Base-by-base conservation (phyloP, 495 filamentous ascomycete genomes). In the Xylona heveae region DNA sequence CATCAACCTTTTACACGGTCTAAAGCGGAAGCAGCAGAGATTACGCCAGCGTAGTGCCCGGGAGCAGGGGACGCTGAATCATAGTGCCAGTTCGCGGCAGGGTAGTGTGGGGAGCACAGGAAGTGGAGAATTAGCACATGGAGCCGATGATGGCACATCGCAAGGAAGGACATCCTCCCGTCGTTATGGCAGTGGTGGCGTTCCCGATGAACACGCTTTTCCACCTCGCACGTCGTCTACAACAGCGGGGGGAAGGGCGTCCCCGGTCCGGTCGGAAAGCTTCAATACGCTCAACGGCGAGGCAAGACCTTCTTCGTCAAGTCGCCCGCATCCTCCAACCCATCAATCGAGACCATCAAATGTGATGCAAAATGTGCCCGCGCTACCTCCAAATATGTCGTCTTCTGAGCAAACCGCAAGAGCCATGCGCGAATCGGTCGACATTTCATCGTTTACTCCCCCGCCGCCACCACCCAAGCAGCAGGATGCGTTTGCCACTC, bases 21-120 rank as follows among this genome's bases (percentile, higher is more conserved):
- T 97, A 22, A 97, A 97, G 54, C 70, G 83, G 50, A 97, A 97
- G 53, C 88, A 97, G 42, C 80, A 84, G 36, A 78, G 76, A 39
- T 50, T 97, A 42, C 68, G 88, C 19, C 81, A 85, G 41, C 78
- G 74, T 30, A 74, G 78, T 38, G 62, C 68, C 24, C 66, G 70
- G 40, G 81, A 90, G 16, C 67, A 64, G 39, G 59, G 64, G 12
- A 51, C 55, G n/a, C 51, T 39, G 13, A 55, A 49, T 23, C 51
- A 59, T 17, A 40, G 50, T 8, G 37, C 32, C 28, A 39, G 35
- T 26, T 44, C 51, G n/a, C 78, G 73, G 49, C 59, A 70, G 17
- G 70, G 71, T 41, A 80, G 75, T 31, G 49, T 66, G 30, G 57
- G 61, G 14, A 73, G 63, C 51, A 57, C 54, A 13, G 61, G 57